Percentiles rank a stretch among this genome's conserved stretches.
Evolutionary conservation across 768 basidiomycete species (phyloP).

Genomic region (Rhodosporidiobolus odoratus): DNA sequence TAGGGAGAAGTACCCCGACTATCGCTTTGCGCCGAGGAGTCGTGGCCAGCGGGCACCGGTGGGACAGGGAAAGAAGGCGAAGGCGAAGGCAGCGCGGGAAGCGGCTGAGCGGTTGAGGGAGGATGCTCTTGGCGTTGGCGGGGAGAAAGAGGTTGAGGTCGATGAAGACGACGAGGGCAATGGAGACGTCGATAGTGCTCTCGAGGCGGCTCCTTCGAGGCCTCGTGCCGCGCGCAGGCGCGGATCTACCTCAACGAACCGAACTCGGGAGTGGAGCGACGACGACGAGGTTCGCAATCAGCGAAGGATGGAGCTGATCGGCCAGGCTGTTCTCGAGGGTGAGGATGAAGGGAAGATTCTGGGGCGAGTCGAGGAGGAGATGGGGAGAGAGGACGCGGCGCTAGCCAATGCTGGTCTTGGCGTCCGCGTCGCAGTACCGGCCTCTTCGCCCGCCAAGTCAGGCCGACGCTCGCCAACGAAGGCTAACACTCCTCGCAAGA

Average conservation of each 20-base stretch:
- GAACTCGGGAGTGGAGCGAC: too few species aligned
- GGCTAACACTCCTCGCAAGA: conserved; percentile 7
- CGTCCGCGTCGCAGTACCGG: not conserved
- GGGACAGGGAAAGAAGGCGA: conserved; percentile 11
- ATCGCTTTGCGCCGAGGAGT: conserved; percentile 28
- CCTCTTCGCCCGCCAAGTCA: not conserved
- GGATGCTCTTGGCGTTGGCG: not conserved
- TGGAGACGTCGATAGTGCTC: not conserved
- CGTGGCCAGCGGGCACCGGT: not conserved
- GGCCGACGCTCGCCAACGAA: not conserved
- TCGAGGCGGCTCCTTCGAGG: not conserved
- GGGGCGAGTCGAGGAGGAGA: conserved; percentile 1
- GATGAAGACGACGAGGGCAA: not conserved
- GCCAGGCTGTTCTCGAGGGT: conserved; percentile 22
- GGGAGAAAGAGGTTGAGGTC: too few species aligned
- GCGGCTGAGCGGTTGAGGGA: not conserved
- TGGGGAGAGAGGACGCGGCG: not conserved
- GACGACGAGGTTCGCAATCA: not conserved
- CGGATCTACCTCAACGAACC: too few species aligned
- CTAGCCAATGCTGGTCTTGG: not conserved
- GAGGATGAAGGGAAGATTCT: conserved; percentile 9
- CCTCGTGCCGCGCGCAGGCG: not conserved
- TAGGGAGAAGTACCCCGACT: conserved; percentile 32
- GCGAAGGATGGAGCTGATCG: conserved; percentile 21
- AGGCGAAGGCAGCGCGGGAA: conserved; percentile 1